Evolutionary conservation across 805 yeast species (phyloP), one percentile per base, ranked within the genome.

Genomic region (Metschnikowia kofuensis): DNA sequence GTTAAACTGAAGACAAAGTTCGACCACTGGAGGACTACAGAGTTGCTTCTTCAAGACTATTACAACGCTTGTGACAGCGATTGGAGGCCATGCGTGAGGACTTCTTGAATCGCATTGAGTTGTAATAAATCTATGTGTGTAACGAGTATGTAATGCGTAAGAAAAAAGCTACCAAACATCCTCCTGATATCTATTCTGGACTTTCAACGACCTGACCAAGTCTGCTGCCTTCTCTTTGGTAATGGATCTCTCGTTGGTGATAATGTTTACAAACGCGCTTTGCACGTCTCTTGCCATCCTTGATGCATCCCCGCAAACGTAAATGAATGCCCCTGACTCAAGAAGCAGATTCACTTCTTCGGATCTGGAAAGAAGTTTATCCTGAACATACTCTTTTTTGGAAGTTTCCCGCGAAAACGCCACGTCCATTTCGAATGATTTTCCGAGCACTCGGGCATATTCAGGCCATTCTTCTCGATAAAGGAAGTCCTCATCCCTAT

Each of bases 241-340:
- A 29, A 89, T 69, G n/a, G 76, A 79, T 61, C 91, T 84, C 55
- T 81, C 80, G 48, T 78, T 66, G 40, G 83, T 68, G 42, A 91
- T 65, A 49, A 94, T 84, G 53, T 78, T 74, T 12, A 77, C 76
- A 51, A 92, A 75, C 1, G 92, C 76, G 40, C 74, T 67, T 60
- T 87, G 90, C 9, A 92, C 98, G 63, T 90, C 96, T 70, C 92
- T 85, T 4, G 98, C 97, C 99, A 92, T 94, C 56, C 80, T 82
- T 29, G 87, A 80, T 27, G 99, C 98, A 72, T 94, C 98, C 65
- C 98, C 99, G 77, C 99, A 92, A 35, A 92, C 96, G 66, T 94
- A 92, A 57, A 92, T 78, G 66, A 83, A 87, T 0, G 96, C 98
- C 49, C 96, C 97, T 42, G 69, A 66, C 26, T 60, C 56, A 45